Base-by-base conservation (phyloP, 345 rosid species). In the Camelina neglecta region DNA sequence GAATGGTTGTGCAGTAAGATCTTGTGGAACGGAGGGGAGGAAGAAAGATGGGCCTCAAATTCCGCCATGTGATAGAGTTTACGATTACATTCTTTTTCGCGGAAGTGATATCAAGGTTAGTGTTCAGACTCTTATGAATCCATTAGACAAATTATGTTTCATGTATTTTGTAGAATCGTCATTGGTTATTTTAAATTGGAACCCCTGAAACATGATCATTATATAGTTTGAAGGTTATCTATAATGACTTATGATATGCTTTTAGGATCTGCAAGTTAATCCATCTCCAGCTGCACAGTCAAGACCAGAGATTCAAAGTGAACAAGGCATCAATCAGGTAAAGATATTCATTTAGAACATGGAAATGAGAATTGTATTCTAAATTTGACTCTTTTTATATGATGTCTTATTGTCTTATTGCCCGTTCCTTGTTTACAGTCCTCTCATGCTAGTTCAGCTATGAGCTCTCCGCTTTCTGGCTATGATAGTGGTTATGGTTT, bases 211-310 rank as follows among this genome's bases (percentile, higher is more conserved):
- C 33, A 13, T 75, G 31, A 58, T 8, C 48, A 10, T 44, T 31
- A 38, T 7, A 11, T 2, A 61, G 21, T 5, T 53, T 61, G 44
- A 29, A 44, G 54, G 35, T 5, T 21, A 13, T 47, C 45, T 50
- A 2, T n/a, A 11, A 21, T 55, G 20, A 15, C 10, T 15, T 55
- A 8, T 64, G 56, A 29, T 63, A 21, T 15, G 13, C 48, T 57
- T 39, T 39, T 89, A 93, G 98, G 98, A 93, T 74, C 86, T 93
- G 60, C 93, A 91, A 82, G 96, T 93, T 60, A 93, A 89, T 78
- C 86, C 93, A 74, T 81, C 91, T 73, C 87, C 93, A 41, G 87
- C 94, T 81, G 86, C 68, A 44, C 92, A 85, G 64, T 73, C 93
- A 41, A 72, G 8, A 53, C 65, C 53, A 23, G 81, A 60, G 31